Conservation (phyloP, 305 asterid species). For the Striga hermonthica region DNA sequence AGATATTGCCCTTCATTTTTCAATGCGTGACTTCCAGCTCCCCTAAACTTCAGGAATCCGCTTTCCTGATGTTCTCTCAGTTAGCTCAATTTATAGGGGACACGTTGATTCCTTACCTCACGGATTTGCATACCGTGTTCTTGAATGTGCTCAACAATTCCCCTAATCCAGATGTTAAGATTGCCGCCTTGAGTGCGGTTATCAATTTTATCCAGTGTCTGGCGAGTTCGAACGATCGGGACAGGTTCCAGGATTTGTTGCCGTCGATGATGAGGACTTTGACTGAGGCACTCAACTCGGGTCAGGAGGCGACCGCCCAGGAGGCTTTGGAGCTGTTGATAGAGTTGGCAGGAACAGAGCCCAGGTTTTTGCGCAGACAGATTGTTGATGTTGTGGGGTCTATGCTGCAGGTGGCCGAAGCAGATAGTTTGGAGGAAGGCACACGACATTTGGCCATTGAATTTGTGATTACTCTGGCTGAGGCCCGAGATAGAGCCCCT, state of each 20-base stretch:
- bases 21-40: conserved; percentile 69
- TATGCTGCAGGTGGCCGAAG: conserved; percentile 88
- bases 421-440: conserved; percentile 78
- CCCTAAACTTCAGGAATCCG: conserved; percentile 72
- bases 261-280: conserved; percentile 90
- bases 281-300: conserved; percentile 72
- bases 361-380: conserved; percentile 81
- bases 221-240: conserved; percentile 64
- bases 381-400: conserved; percentile 87
- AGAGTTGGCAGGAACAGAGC: conserved; percentile 88
- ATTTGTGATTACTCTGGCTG: conserved; percentile 78
- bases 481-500: conserved; percentile 89
- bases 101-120: conserved; percentile 64
- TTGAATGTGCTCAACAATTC: conserved; percentile 62
- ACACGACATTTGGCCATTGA: conserved; percentile 86
- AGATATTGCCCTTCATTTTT: conserved; percentile 82
- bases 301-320: conserved; percentile 86
- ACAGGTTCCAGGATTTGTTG: conserved; percentile 84
- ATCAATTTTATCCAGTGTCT: conserved; percentile 85
- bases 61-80: conserved; percentile 73
- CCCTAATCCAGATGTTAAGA: conserved; percentile 59
- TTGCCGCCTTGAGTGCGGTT: conserved; percentile 82
- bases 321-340: conserved; percentile 85
- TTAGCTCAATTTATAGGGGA: conserved; percentile 81
- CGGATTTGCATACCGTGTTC: conserved; percentile 72